Percentiles rank a stretch among this genome's conserved stretches.
Evolutionary conservation across 371 early-diverging fungal species (phyloP).

Genomic region (Cladochytrium tenue): DNA sequence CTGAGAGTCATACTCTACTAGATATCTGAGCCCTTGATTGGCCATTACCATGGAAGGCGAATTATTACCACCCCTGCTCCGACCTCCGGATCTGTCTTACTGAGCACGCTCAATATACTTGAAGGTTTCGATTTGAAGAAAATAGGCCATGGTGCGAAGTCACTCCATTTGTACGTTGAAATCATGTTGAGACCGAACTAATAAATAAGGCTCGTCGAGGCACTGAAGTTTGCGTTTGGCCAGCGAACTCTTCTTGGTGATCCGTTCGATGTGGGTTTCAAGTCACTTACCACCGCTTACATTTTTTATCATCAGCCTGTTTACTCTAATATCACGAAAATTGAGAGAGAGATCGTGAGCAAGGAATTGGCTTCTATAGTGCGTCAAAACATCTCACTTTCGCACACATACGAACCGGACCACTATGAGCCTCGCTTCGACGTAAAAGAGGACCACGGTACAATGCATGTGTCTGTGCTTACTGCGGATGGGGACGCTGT

Average conservation of each 20-base stretch:
- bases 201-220: slow-evolving; percentile 70
- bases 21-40: slow-evolving; percentile 52
- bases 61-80: slow-evolving; percentile 59
- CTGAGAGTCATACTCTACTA: not conserved
- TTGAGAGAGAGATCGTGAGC: slow-evolving; percentile 52
- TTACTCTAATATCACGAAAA: slow-evolving; percentile 39
- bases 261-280: slow-evolving; percentile 39
- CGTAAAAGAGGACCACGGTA: slow-evolving; percentile 86
- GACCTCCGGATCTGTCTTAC: slow-evolving; percentile 63
- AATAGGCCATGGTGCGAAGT: too few relatives aligned
- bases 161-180: too few relatives aligned
- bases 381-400: slow-evolving; percentile 37
- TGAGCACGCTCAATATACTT: slow-evolving; percentile 85
- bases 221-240: slow-evolving; percentile 89
- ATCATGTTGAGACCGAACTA: not conserved
- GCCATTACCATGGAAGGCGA: slow-evolving; percentile 77
- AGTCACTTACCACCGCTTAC: too few relatives aligned
- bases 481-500: slow-evolving; percentile 85
- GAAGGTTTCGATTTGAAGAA: slow-evolving; percentile 82
- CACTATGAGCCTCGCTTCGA: slow-evolving; percentile 84
- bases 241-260: slow-evolving; percentile 66
- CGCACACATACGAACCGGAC: slow-evolving; percentile 54
- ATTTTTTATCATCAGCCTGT: slow-evolving; percentile 32
- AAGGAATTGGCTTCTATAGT: slow-evolving; percentile 71
- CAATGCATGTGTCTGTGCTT: slow-evolving; percentile 93